Percentiles rank a stretch among this genome's conserved stretches.
Conservation (phyloP, 306 rosid genomes). For the Amphicarpaea edgeworthii region DNA sequence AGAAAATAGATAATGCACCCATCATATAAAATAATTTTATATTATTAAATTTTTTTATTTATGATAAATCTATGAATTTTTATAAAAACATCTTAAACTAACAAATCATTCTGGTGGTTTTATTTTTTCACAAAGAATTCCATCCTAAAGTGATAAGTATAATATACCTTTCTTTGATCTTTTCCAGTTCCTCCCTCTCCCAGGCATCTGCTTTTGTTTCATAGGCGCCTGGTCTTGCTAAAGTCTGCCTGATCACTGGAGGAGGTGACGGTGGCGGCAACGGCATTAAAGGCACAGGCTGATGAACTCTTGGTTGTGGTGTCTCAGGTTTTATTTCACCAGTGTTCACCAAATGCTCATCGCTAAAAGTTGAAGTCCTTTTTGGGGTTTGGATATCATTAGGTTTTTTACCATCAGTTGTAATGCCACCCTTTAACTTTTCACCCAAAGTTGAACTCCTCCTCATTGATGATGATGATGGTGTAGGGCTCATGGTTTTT, state of each 20-base stretch:
- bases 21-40: no score
- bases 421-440: background rate
- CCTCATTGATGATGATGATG: conserved; percentile 55
- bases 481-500: conserved; percentile 44
- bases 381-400: conserved; percentile 43
- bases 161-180: conserved; percentile 66
- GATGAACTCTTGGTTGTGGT: conserved; percentile 26
- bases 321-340: conserved; percentile 44
- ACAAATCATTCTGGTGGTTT: no score
- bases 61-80: no score
- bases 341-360: conserved; percentile 26
- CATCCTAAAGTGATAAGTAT: background rate
- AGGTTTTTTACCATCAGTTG: conserved; percentile 34
- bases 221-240: conserved; percentile 3
- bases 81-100: no score
- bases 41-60: no score
- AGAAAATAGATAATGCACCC: no score
- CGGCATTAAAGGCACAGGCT: conserved; percentile 37
- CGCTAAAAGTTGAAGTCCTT: conserved; percentile 46
- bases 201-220: conserved; percentile 68
- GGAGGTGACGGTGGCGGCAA: background rate
- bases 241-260: background rate
- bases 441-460: conserved; percentile 48
- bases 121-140: no score
- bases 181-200: conserved; percentile 69